Base-by-base conservation (phyloP, 2,329 filamentous ascomycete species). In the Paecilomyces niveus region DNA sequence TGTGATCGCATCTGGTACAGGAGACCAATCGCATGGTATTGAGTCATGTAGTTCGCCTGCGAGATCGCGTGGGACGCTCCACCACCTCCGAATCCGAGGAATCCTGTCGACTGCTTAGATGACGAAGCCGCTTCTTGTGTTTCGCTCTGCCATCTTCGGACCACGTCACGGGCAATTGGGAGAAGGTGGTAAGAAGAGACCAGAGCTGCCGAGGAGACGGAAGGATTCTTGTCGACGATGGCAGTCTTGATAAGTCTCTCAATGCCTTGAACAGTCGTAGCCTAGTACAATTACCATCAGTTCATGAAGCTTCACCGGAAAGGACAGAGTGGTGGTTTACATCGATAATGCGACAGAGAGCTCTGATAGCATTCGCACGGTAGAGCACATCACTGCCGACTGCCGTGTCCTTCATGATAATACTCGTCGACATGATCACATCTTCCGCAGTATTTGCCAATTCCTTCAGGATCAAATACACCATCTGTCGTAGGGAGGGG, bases 371-470 rank as follows among this genome's bases (percentile, higher is more conserved):
- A 79, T 99, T 99, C 56, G 94, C 91, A 69, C 94, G 85, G 80
- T 92, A 97, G 58, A 97, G 86, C 56, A 92, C 89, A 72, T 97
- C 94, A 70, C 91, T 97, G 70, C 92, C 90, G 63, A 95, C 92
- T 56, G 92, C 92, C 10, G 93, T 97, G 75, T 99, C 94, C 82
- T 99, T 99, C 94, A 97, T 99, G 68, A 99, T 97, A 67, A 93
- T 97, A 78, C 91, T 96, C 18, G 94, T 99, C 62, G 97, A 94
- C 94, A 99, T 97, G 74, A 99, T 99, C 64, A 97, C 95, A 82
- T 99, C 94, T 80, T 97, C 92, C 59, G 94, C 94, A 24, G 92
- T 96, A 75, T 87, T 86, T 66, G 93, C 91, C 70, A 99, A 83
- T 83, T 99, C 94, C 85, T 97, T 99, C 81, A 97, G 90, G 73